A percentile compares a stretch with the other conserved stretches of the same genome.
Evolutionary conservation across 2,329 filamentous ascomycete species (phyloP).

Genomic region (Gremmenia infestans): DNA sequence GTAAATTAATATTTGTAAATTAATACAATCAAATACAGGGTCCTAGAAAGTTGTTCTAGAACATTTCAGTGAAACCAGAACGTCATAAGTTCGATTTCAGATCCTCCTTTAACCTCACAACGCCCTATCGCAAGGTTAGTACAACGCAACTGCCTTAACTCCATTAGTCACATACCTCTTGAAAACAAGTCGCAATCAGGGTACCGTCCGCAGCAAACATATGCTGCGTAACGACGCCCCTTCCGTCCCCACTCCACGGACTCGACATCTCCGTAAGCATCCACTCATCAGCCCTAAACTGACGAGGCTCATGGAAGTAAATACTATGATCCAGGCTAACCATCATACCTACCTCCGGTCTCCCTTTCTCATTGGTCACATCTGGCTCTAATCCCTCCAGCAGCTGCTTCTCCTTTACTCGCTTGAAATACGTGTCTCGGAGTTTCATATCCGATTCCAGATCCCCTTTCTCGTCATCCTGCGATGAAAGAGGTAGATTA

Average conservation of each 20-base stretch:
- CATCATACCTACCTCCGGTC: conserved; percentile 73
- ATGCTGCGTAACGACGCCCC: conserved; percentile 70
- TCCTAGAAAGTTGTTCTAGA: too few relatives aligned
- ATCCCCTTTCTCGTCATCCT: neutral
- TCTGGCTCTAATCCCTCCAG: conserved; percentile 1
- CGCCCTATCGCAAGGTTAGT: conserved; percentile 22
- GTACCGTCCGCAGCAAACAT: conserved; percentile 68
- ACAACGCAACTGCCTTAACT: neutral
- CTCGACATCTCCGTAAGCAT: conserved; percentile 76
- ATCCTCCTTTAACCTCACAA: conserved; percentile 27
- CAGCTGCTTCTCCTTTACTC: conserved; percentile 30
- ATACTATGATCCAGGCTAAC: conserved; percentile 74
- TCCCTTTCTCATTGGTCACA: conserved; percentile 11
- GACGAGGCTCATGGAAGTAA: conserved; percentile 59
- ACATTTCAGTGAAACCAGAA: too few relatives aligned
- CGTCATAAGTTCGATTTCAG: neutral
- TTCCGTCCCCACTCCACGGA: conserved; percentile 73
- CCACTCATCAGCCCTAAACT: conserved; percentile 64
- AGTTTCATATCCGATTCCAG: conserved; percentile 28
- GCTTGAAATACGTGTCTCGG: conserved; percentile 45
- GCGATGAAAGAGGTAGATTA: neutral
- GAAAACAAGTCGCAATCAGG: conserved; percentile 72
- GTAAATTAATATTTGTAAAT: too few relatives aligned
- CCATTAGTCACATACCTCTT: conserved; percentile 50
- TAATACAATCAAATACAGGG: too few relatives aligned